Base-by-base conservation (phyloP, 306 rosid genomes). In the Alnus glutinosa region DNA sequence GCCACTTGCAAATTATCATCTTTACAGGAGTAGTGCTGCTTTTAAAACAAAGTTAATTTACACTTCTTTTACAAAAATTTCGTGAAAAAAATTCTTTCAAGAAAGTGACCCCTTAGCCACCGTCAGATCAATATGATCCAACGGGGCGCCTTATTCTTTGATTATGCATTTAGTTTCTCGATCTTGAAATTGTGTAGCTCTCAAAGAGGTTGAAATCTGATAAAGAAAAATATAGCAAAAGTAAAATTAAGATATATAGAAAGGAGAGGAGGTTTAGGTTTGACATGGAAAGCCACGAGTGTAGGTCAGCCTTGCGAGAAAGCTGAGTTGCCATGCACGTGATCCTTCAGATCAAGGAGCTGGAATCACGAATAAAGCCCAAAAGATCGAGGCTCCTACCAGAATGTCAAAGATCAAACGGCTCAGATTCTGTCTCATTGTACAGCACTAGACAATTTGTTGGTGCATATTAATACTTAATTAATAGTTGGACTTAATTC, bases 291-390 rank as follows among this genome's bases (percentile, higher is more conserved):
- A 85, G 90, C 82, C 81, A 78, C 78, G 86, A 81, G 86, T 76
- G 86, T 78, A 83, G 85, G 84, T 78, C 87, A 87, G 90, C 81
- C 88, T 75, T 79, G 85, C 62, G 87, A 76, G 85, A 85, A 86
- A 86, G 88, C 82, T 76, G 46, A 52, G 75, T 62, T 30, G 78
- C 51, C 51, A 48, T 36, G 39, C 50, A 23, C 28, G 28, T 23
- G 28, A 23, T 23, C 28, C 49, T 46, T 46, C 49, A 85, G 75
- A 76, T 81, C 9, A 13, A 73, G n/a, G 74, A 83, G 28, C 28
- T 23, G 81, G 82, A 48, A 86, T 84, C 81, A 74, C 79, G 82
- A 86, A 90, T 86, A 86, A 84, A 90, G 90, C 85, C 85, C 75
- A 77, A 75, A 73, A 78, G 82, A 48, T 9, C 9, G 37, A 81